Conservation (phyloP, 768 basidiomycete species). For the Amylocystis lapponica region DNA sequence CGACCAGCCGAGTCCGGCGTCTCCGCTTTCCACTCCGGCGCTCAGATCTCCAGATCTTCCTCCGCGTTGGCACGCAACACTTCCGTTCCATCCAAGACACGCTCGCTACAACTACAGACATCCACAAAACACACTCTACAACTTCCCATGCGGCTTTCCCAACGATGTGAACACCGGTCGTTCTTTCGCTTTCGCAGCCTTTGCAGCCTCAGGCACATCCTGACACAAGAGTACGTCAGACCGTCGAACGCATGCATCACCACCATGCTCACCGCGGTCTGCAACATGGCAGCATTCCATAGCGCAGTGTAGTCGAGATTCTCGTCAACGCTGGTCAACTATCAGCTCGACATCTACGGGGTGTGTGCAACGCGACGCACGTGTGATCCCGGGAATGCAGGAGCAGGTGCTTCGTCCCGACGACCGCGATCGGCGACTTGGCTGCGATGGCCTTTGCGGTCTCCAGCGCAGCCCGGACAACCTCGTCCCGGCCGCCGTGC, state of each 20-base stretch:
- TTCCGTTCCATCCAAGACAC: too few relatives aligned
- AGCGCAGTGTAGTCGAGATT: constrained; percentile 52
- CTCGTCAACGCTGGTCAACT: constrained; percentile 29
- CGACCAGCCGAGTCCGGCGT: too few relatives aligned
- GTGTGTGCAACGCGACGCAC: constrained; percentile 29
- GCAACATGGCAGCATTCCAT: constrained; percentile 52
- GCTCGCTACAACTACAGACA: too few relatives aligned
- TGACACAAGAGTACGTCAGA: too few relatives aligned
- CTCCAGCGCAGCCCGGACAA: constrained; percentile 58
- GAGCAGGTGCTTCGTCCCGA: constrained; percentile 73
- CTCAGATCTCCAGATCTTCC: too few relatives aligned
- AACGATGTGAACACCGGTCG: constrained; percentile 12
- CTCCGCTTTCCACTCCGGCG: too few relatives aligned
- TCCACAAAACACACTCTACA: constrained; percentile 7
- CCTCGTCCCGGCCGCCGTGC: constrained; percentile 57
- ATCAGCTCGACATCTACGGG: neutral
- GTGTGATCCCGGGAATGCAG: constrained; percentile 75
- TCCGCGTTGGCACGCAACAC: too few relatives aligned
- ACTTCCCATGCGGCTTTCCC: constrained; percentile 12
- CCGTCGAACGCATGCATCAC: neutral
- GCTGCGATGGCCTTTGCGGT: constrained; percentile 59
- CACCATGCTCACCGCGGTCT: constrained; percentile 34
- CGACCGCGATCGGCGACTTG: constrained; percentile 78
- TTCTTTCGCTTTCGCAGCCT: constrained; percentile 14
- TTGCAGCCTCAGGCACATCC: constrained; percentile 14